Conservation (phyloP, 257 asterid species). For the Plantago elongata region DNA sequence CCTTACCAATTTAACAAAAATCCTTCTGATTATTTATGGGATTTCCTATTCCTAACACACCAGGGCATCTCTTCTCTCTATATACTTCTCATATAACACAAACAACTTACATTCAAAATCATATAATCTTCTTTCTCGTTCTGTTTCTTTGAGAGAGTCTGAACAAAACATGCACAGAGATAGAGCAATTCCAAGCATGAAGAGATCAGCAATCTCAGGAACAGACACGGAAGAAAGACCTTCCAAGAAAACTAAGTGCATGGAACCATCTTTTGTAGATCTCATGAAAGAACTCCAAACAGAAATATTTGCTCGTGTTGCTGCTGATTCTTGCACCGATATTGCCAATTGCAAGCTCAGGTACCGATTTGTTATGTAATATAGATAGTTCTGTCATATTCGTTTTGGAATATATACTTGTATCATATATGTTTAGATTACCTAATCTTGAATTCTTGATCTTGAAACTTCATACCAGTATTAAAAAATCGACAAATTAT, state of each 20-base stretch:
- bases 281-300: slow-evolving; percentile 12
- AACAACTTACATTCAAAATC: background rate
- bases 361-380: background rate
- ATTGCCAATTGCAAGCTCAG: slow-evolving; percentile 15
- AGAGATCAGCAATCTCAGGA: background rate
- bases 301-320: slow-evolving; percentile 23
- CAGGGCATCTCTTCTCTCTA: background rate
- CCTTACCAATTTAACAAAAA: too few relatives aligned
- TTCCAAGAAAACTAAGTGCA: slow-evolving; percentile 4
- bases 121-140: background rate
- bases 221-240: background rate
- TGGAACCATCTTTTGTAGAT: background rate
- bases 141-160: background rate
- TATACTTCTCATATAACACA: background rate
- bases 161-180: background rate
- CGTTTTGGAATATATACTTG: too few relatives aligned
- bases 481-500: background rate
- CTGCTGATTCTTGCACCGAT: slow-evolving; percentile 17
- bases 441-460: too few relatives aligned
- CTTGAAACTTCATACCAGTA: background rate
- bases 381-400: too few relatives aligned
- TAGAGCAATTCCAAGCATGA: background rate
- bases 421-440: too few relatives aligned
- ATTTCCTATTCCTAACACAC: background rate
- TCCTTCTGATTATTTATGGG: background rate